phyloP scores from a whole-genome alignment of 1,284 basidiomycete genomes.

The Apiotrichum gamsii region DNA sequence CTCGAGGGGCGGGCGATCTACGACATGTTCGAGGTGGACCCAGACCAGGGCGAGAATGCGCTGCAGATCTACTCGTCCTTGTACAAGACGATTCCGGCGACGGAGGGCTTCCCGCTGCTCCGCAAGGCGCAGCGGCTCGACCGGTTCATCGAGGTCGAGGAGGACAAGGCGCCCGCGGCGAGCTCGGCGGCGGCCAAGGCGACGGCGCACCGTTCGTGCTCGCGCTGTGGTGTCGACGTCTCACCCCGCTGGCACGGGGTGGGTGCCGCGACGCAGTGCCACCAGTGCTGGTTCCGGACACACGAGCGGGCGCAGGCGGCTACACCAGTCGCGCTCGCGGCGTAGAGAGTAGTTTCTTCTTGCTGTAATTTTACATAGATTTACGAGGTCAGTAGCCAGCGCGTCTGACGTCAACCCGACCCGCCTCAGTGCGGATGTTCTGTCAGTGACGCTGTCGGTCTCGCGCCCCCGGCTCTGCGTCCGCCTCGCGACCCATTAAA shows the following conservation, averaged over 20 bases:
- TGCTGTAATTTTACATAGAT: too few species aligned
- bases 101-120: conserved; percentile 67
- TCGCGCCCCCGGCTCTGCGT: too few species aligned
- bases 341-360: background rate
- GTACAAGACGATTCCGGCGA: conserved; percentile 67
- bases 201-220: conserved; percentile 15
- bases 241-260: conserved; percentile 38
- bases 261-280: conserved; percentile 7
- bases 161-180: background rate
- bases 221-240: conserved; percentile 32
- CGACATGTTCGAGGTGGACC: conserved; percentile 73
- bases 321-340: background rate
- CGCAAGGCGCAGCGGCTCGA: conserved; percentile 80
- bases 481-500: too few species aligned
- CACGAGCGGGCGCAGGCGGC: too few species aligned
- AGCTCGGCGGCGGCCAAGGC: background rate
- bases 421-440: too few species aligned
- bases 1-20: conserved; percentile 60
- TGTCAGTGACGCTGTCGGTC: too few species aligned
- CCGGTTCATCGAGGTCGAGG: background rate
- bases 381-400: too few species aligned
- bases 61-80: conserved; percentile 74
- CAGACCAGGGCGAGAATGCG: conserved; percentile 63
- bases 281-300: conserved; percentile 18
- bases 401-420: too few species aligned